phyloP scores from a whole-genome alignment of 139 green algal genomes.

The Tetraselmis chui region DNA sequence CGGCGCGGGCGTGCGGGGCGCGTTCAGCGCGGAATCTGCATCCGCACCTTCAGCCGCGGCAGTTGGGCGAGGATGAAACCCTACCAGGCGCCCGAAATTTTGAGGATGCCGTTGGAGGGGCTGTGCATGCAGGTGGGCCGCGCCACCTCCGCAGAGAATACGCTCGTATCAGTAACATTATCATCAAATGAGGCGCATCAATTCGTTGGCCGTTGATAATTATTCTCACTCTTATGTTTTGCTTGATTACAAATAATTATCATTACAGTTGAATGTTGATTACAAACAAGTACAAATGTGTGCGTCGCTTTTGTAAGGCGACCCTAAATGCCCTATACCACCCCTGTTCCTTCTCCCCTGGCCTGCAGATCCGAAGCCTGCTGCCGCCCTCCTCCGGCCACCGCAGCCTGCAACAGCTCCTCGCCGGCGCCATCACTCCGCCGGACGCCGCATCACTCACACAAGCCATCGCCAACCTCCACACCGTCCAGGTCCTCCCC shows the following conservation, averaged over 20 bases:
- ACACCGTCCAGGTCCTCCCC: background rate
- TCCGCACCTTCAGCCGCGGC: slow-evolving; percentile 55
- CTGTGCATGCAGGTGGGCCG: slow-evolving; percentile 35
- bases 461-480: slow-evolving; percentile 1
- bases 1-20: slow-evolving; percentile 74
- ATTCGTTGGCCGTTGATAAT: too few species aligned
- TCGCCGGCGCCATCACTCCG: slow-evolving; percentile 58
- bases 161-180: too few species aligned
- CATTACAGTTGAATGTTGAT: too few species aligned
- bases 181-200: too few species aligned
- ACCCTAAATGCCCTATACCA: too few species aligned
- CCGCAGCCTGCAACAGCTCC: slow-evolving; percentile 19
- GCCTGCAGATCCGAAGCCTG: background rate
- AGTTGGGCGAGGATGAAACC: slow-evolving; percentile 40
- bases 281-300: too few species aligned
- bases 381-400: slow-evolving; percentile 2
- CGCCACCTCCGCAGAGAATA: background rate
- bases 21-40: slow-evolving; percentile 71
- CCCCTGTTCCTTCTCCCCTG: too few species aligned
- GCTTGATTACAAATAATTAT: too few species aligned
- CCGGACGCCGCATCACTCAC: slow-evolving; percentile 27
- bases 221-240: too few species aligned
- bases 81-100: slow-evolving; percentile 76
- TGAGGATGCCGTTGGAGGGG: slow-evolving; percentile 64
- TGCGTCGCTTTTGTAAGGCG: too few species aligned